Percentiles rank a stretch among this genome's conserved stretches.
Evolutionary conservation across 1,284 basidiomycete genomes (phyloP).

Genomic region (Ustilago trichophora): DNA sequence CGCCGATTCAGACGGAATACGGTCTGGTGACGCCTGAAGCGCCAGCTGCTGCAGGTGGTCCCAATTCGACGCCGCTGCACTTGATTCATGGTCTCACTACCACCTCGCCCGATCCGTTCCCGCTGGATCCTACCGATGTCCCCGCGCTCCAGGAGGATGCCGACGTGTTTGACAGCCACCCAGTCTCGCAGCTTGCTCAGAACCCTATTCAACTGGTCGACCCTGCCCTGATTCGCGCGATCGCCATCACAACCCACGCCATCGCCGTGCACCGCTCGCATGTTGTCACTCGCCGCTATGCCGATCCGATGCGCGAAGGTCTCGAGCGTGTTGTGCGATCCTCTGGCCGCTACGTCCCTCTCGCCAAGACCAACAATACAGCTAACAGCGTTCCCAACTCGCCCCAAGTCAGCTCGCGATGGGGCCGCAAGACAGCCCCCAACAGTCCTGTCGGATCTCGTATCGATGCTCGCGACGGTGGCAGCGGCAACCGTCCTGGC

Average conservation of each 20-base stretch:
- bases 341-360: slow-evolving; percentile 31
- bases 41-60: slow-evolving; percentile 46
- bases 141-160: slow-evolving; percentile 46
- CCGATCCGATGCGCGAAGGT: slow-evolving; percentile 61
- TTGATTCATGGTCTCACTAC: slow-evolving; percentile 64
- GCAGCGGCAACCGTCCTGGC: slow-evolving; percentile 7
- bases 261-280: slow-evolving; percentile 57
- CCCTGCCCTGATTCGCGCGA: slow-evolving; percentile 58
- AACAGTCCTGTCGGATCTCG: slow-evolving; percentile 37
- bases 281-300: slow-evolving; percentile 59
- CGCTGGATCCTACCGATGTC: slow-evolving; percentile 60
- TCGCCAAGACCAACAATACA: not conserved
- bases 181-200: slow-evolving; percentile 6
- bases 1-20: slow-evolving; percentile 35
- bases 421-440: slow-evolving; percentile 43
- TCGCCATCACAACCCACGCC: slow-evolving; percentile 62
- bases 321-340: slow-evolving; percentile 50
- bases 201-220: slow-evolving; percentile 52
- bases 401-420: slow-evolving; percentile 29
- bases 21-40: slow-evolving; percentile 34
- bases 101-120: slow-evolving; percentile 55
- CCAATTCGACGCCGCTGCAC: slow-evolving; percentile 64
- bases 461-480: slow-evolving; percentile 3
- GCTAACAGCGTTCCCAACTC: slow-evolving; percentile 9
- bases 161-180: slow-evolving; percentile 29